These are phyloP conservation scores for Sugiyamaella paludigena DNA, from an alignment of 1,139 yeast species.

Conservation along the genomic window DNA sequence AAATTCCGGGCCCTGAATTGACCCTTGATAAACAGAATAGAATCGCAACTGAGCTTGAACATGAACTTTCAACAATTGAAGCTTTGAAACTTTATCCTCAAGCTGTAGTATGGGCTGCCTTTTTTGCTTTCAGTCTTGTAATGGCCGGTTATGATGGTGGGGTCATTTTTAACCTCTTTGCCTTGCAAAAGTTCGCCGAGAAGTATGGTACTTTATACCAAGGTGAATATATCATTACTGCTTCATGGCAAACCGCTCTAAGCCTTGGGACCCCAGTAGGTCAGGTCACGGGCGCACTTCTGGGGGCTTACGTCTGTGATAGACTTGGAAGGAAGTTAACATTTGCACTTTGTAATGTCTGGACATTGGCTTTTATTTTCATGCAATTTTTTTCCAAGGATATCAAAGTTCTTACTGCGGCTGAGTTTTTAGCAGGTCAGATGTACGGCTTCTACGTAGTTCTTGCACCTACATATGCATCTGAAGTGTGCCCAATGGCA, in stretches of 20 bases:
- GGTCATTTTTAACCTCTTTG: slow-evolving; percentile 42
- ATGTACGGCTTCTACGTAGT: slow-evolving; percentile 49
- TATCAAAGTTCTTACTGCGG: slow-evolving; percentile 39
- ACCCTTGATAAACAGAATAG: no score
- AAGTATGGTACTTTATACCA: slow-evolving; percentile 40
- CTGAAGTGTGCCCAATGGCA: slow-evolving; percentile 47
- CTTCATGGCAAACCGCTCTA: slow-evolving; percentile 46
- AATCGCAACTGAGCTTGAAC: slow-evolving; percentile 8
- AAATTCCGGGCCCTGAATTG: no score
- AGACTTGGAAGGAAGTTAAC: slow-evolving; percentile 49
- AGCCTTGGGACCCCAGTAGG: slow-evolving; percentile 40
- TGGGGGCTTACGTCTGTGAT: slow-evolving; percentile 36
- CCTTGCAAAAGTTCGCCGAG: slow-evolving; percentile 41
- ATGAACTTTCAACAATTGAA: slow-evolving; percentile 17
- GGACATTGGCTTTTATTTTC: slow-evolving; percentile 40
- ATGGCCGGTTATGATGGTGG: slow-evolving; percentile 50
- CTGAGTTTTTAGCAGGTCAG: slow-evolving; percentile 44
- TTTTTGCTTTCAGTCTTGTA: slow-evolving; percentile 42
- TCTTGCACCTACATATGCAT: slow-evolving; percentile 44
- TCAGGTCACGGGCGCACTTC: slow-evolving; percentile 25
- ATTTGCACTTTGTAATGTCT: slow-evolving; percentile 37
- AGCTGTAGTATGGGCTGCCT: slow-evolving; percentile 46
- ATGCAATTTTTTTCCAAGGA: slow-evolving; percentile 43
- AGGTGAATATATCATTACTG: slow-evolving; percentile 39
- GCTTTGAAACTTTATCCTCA: slow-evolving; percentile 32